Conservation (phyloP, 2,329 filamentous ascomycete genomes). For the Hansfordia pulvinata region DNA sequence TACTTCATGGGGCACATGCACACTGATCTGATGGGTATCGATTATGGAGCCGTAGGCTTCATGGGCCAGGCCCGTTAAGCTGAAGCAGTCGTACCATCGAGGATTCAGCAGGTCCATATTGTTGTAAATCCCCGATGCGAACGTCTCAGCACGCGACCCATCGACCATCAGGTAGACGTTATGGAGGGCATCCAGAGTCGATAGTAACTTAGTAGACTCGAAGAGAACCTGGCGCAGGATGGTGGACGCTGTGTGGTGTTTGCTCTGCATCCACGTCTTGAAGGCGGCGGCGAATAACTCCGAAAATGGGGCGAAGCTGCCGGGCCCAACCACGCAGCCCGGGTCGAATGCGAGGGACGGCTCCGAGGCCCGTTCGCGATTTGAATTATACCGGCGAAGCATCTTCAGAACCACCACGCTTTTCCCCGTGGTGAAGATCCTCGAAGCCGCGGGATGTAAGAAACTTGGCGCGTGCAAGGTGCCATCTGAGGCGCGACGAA, state of each 20-base stretch:
- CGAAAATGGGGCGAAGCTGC: conserved; percentile 51
- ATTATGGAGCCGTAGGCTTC: conserved; percentile 50
- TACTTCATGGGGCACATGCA: conserved; percentile 33
- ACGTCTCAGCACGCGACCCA: conserved; percentile 49
- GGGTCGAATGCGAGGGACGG: conserved; percentile 40
- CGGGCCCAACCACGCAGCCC: conserved; percentile 32
- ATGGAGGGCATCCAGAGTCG: conserved; percentile 52
- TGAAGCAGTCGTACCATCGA: conserved; percentile 69
- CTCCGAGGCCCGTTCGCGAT: conserved; percentile 20
- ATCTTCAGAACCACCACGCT: conserved; percentile 73
- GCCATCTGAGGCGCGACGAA: conserved; percentile 48
- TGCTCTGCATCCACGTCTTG: conserved; percentile 61
- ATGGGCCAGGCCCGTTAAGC: conserved; percentile 65
- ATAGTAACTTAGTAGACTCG: conserved; percentile 51
- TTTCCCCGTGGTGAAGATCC: conserved; percentile 80
- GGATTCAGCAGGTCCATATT: conserved; percentile 49
- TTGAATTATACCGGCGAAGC: conserved; percentile 39
- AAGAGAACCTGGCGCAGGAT: conserved; percentile 56
- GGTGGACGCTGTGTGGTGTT: conserved; percentile 56
- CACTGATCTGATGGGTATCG: conserved; percentile 48
- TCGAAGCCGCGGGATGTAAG: conserved; percentile 51
- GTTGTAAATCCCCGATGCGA: conserved; percentile 60
- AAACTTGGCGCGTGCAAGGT: conserved; percentile 60
- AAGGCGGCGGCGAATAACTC: conserved; percentile 63
- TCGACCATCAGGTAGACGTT: conserved; percentile 66